These are phyloP conservation scores for Erythrobasidium yunnanense DNA, from an alignment of 768 basidiomycete genomes.

Conservation along the genomic window DNA sequence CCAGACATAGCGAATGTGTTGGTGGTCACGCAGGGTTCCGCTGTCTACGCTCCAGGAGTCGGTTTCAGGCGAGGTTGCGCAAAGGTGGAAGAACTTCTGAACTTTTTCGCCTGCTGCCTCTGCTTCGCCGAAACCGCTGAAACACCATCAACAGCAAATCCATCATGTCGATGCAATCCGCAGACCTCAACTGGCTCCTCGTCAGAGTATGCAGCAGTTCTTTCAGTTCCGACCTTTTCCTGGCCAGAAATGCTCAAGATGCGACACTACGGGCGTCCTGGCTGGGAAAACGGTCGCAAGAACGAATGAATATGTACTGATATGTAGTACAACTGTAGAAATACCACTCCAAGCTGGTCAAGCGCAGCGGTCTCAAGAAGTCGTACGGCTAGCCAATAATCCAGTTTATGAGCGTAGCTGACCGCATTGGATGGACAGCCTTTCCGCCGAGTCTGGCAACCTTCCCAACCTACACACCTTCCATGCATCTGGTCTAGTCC, in stretches of 20 bases:
- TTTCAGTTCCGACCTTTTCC: background rate
- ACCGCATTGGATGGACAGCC: background rate
- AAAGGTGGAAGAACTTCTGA: no score
- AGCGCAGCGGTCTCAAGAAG: slow-evolving; percentile 20
- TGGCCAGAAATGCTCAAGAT: no score
- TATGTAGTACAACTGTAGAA: background rate
- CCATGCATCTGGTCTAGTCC: slow-evolving; percentile 17
- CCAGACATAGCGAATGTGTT: no score
- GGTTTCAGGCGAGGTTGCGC: no score
- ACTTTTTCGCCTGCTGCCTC: background rate
- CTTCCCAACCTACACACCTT: slow-evolving; percentile 20
- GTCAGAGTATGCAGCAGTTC: background rate
- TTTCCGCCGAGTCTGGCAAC: background rate
- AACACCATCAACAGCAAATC: background rate
- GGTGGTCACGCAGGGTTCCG: no score
- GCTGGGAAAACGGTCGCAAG: no score
- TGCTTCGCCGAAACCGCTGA: background rate
- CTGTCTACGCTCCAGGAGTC: no score
- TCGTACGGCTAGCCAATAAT: background rate
- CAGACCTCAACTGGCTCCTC: slow-evolving; percentile 25
- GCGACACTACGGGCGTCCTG: no score
- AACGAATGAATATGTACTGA: no score
- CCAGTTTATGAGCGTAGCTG: background rate
- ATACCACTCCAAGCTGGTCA: slow-evolving; percentile 20
- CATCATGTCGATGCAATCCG: background rate